Evolutionary conservation across 768 basidiomycete species (phyloP), one percentile per base, ranked within the genome.

Genomic region (Fistulinella prunicolor): DNA sequence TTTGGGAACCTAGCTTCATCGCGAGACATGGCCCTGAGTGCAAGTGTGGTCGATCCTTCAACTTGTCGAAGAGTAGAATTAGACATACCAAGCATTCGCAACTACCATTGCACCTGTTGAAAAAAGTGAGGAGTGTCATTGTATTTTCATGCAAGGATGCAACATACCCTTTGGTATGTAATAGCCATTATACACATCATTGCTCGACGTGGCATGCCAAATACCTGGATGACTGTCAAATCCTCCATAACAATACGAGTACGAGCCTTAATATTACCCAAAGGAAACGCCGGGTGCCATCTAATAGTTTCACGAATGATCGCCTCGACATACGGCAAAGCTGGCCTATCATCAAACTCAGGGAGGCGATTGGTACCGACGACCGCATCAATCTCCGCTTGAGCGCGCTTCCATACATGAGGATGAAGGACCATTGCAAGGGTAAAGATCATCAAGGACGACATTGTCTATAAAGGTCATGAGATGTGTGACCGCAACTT

Each of bases 131-230:
- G 6, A 36, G 35, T 19, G 17, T 19, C 35, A 6, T 4, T 13
- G 6, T 4, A 13, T 36, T 13, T 36, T 13, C 35, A 13, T 36
- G 6, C 8, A 45, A 45, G 7, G 5, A 19, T 3, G 12, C 2
- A 19, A 39, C 38, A 14, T 10, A 9, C 67, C 65, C 42, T 65
- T 62, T 0, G 71, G 71, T 21, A 72, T 59, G 21, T 50, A 57
- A 46, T 59, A 62, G 0, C 65, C 70, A 10, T 56, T 47, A 46
- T 68, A 70, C 6, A 63, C 44, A 37, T 72, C 71, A 29, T 67
- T 64, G 14, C 55, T 48, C 4, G 46, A 53, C 0, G 60, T 49
- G 4, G 48, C 41, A n/a, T 49, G 48, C 48, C 30, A 40, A 14
- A 35, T 13, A 9, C 38, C 38, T 40, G 19, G 14, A 17, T 9